Evolutionary conservation across 1,284 basidiomycete species (phyloP), one percentile per base, ranked within the genome.

Genomic region (Fomes fomentarius): DNA sequence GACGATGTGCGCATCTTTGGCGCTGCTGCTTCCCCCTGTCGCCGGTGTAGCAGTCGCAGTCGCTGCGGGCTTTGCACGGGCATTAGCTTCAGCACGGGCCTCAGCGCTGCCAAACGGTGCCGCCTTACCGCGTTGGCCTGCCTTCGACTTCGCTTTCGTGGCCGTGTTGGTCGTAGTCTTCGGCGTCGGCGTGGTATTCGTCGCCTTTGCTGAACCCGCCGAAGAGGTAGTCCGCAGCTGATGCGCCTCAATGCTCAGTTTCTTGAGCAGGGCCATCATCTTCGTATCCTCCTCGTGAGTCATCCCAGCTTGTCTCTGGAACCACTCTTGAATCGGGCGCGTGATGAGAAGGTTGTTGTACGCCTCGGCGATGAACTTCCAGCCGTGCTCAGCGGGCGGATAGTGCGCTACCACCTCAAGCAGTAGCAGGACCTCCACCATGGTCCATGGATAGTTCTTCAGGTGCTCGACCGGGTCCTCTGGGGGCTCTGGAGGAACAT

Each of bases 341-440:
- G 54, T 57, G 52, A 61, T 63, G 40, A 63, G 55, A 42, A 62
- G 52, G 28, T 62, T 60, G 52, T 62, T 62, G 54, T 64, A 64
- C 30, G 55, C 60, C 33, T 64, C 60, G 2, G 63, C 43, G 52
- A 64, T 52, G 45, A 57, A 58, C 11, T 25, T 37, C 63, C 63
- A 64, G 1, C 58, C 56, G 39, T 60, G 50, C 28, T 60, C 56
- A 0, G 54, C 50, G 21, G 63, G 60, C 9, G 60, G 58, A 26
- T 58, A 64, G 34, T 64, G 58, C 5, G 63, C 50, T 21, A 56
- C 50, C 25, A 64, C 47, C 35, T 64, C 60, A 14, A 64, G 56
- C 21, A 64, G 52, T 28, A 60, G 54, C 26, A 60, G 49, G 12
- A 62, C 54, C 50, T 64, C 63, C 31, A 47, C 34, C 56, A 62